These are phyloP conservation scores for Leishmania gerbilli DNA, from an alignment of 208 protist species.

Conservation along the genomic window DNA sequence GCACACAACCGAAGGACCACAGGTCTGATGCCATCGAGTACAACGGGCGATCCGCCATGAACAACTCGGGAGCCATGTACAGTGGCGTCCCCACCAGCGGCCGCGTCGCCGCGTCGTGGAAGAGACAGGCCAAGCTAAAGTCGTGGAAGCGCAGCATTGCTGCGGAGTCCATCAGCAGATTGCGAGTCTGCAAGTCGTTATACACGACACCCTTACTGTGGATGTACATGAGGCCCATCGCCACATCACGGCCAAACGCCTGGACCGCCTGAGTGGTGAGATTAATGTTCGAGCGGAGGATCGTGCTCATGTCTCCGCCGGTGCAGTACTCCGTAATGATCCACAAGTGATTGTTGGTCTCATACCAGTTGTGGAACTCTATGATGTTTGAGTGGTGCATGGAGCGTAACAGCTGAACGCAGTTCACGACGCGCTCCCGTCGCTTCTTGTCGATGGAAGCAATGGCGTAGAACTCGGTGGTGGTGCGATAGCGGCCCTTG, in stretches of 20 bases:
- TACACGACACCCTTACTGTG: slow-evolving; percentile 92
- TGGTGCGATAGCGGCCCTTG: slow-evolving; percentile 92
- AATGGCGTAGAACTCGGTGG: slow-evolving; percentile 94
- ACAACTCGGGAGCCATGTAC: slow-evolving; percentile 96
- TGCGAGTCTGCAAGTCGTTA: slow-evolving; percentile 93
- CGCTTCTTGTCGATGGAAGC: slow-evolving; percentile 93
- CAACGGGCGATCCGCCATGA: slow-evolving; percentile 60
- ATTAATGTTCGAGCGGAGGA: slow-evolving; percentile 66
- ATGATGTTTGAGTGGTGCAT: slow-evolving; percentile 88
- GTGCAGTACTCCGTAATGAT: slow-evolving; percentile 95
- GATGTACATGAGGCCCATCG: slow-evolving; percentile 88
- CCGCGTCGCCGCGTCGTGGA: slow-evolving; percentile 37
- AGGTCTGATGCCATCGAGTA: slow-evolving; percentile 92
- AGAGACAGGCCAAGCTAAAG: slow-evolving; percentile 85
- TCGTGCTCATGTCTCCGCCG: slow-evolving; percentile 86
- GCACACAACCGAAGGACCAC: slow-evolving; percentile 94
- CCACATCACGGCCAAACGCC: slow-evolving; percentile 82
- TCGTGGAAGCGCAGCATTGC: slow-evolving; percentile 92
- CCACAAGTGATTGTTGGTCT: slow-evolving; percentile 96
- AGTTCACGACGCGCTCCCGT: slow-evolving; percentile 85
- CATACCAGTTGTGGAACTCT: slow-evolving; percentile 95
- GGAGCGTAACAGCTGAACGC: slow-evolving; percentile 80
- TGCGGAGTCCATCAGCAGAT: slow-evolving; percentile 91
- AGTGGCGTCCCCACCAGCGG: slow-evolving; percentile 79
- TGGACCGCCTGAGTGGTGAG: slow-evolving; percentile 79